phyloP scores from a whole-genome alignment of 2,329 filamentous ascomycete genomes.

The Diplodia seriata region DNA sequence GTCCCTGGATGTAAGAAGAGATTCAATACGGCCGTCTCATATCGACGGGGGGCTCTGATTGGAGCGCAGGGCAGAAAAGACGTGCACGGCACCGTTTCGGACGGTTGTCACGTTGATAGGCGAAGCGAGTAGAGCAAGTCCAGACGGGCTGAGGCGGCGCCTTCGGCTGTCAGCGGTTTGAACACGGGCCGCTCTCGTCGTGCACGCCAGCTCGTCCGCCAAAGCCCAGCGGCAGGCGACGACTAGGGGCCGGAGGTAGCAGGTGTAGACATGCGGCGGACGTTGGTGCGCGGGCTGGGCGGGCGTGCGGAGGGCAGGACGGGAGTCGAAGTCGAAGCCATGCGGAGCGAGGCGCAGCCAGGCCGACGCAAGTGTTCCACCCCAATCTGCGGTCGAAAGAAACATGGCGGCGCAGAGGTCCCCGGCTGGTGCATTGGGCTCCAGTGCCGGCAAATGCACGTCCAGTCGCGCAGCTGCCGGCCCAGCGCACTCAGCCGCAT shows the following conservation, averaged over 20 bases:
- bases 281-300: background rate
- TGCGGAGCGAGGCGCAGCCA: constrained; percentile 4
- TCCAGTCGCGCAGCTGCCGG: background rate
- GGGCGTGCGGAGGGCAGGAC: background rate
- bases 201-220: background rate
- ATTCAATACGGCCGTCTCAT: background rate
- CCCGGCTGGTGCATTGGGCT: background rate
- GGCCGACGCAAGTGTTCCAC: background rate
- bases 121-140: background rate
- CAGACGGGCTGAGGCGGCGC: background rate
- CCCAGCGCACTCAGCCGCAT: no score
- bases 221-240: background rate
- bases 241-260: no score
- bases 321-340: background rate
- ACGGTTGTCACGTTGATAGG: background rate
- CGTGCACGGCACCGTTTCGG: constrained; percentile 6
- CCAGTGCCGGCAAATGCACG: background rate
- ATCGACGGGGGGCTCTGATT: background rate
- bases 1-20: background rate
- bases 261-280: no score
- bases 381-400: constrained; percentile 4
- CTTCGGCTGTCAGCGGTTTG: background rate
- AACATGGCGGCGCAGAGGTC: background rate
- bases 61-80: background rate
- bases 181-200: background rate